A percentile compares a stretch with the other conserved stretches of the same genome.
Conservation (phyloP, 495 filamentous ascomycete genomes). For the Hamigera avellanea region DNA sequence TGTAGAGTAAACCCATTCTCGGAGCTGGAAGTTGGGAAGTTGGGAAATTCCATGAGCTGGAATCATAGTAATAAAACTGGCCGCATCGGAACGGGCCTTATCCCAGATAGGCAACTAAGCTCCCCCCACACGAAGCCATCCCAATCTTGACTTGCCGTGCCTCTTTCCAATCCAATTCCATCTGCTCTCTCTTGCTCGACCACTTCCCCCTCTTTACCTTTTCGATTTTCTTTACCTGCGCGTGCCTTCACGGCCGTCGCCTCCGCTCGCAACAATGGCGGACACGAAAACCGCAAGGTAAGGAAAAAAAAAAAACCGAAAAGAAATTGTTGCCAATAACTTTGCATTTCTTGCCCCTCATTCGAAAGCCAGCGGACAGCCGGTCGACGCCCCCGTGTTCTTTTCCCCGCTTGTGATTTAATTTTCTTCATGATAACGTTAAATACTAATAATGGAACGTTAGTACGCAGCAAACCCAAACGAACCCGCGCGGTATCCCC, state of each 20-base stretch:
- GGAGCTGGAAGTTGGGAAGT: too few species aligned
- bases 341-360: background rate
- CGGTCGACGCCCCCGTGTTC: too few species aligned
- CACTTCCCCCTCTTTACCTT: background rate
- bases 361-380: too few species aligned
- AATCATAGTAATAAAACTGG: too few species aligned
- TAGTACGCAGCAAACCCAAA: constrained; percentile 22
- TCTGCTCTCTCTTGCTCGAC: constrained; percentile 1
- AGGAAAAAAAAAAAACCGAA: constrained; percentile 3
- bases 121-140: constrained; percentile 8
- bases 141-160: constrained; percentile 11
- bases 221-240: background rate
- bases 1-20: too few species aligned
- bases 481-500: constrained; percentile 91
- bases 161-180: constrained; percentile 2
- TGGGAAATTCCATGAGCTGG: too few species aligned
- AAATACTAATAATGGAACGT: too few species aligned
- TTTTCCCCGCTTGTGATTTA: too few species aligned
- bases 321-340: too few species aligned
- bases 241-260: background rate
- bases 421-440: too few species aligned
- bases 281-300: constrained; percentile 7
- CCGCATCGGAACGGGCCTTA: constrained; percentile 3
- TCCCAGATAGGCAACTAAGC: constrained; percentile 15
- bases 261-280: constrained; percentile 10